phyloP scores from a whole-genome alignment of 768 basidiomycete species.

The Rhodotorula babjevae region DNA sequence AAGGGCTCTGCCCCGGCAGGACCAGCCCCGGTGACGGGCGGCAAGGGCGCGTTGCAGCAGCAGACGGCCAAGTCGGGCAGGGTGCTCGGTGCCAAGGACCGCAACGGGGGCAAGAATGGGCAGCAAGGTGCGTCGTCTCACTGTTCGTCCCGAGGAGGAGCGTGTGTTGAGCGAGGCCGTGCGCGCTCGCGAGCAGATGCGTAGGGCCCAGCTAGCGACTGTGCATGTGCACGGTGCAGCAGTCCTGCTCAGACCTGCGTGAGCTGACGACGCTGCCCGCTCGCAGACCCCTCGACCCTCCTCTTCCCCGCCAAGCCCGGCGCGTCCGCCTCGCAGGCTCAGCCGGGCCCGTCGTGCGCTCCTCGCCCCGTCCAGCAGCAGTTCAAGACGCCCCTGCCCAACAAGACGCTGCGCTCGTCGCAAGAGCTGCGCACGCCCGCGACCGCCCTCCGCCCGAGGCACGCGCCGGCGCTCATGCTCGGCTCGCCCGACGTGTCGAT shows the following conservation, averaged over 20 bases:
- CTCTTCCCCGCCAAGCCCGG: conserved; percentile 15
- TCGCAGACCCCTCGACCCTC: conserved; percentile 7
- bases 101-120: conserved; percentile 1
- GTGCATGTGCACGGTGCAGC: too few species aligned
- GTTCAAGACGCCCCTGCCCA: conserved; percentile 3
- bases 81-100: conserved; percentile 9
- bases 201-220: too few species aligned
- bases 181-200: neutral
- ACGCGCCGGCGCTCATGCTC: neutral
- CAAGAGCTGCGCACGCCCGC: conserved; percentile 8
- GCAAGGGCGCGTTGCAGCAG: conserved; percentile 1
- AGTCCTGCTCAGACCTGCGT: too few species aligned
- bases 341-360: conserved; percentile 5
- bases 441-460: neutral
- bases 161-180: neutral
- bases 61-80: conserved; percentile 1
- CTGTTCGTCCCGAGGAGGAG: too few species aligned
- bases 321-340: conserved; percentile 3
- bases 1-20: neutral
- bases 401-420: conserved; percentile 1
- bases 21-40: neutral
- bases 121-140: neutral
- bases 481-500: conserved; percentile 7
- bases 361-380: neutral
- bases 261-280: neutral